Evolutionary conservation across 1,284 basidiomycete species (phyloP), one percentile per base, ranked within the genome.

Genomic region (Apiotrichum domesticum): DNA sequence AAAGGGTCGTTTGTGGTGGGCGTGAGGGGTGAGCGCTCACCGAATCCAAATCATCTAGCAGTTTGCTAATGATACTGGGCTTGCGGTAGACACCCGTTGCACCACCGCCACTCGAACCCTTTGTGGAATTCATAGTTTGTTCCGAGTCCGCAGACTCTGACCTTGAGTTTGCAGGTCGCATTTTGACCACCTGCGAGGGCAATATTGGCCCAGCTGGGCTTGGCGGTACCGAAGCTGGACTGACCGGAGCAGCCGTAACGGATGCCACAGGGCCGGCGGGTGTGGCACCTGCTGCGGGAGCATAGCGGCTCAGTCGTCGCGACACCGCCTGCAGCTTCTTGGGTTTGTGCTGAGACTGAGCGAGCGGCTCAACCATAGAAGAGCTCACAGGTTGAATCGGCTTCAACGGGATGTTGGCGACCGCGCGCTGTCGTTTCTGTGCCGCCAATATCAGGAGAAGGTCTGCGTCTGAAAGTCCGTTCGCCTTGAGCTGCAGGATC

Each of bases 391-490:
- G 41, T 34, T 46, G 46, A 11, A 58, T 39, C 3, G 53, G 53
- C 14, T 21, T 37, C 6, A 50, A 3, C 48, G 11, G 5, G 29
- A 37, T 45, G 10, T n/a, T 4, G 0, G 33, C 21, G 6, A 59
- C 56, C 2, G 54, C 35, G 33, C 58, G 52, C 33, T 65, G 63
- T 10, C 57, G 51, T 40, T 60, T 58, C 13, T 66, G 51, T 0
- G 72, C 66, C 1, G 67, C 62, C 1, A 64, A 53, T 46, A 75
- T 71, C 14, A 73, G 52, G 1, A 70, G 46, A 34, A 75, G 55
- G 46, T 75, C 72, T 8, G 58, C 46, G 13, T 75, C 69, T 1
- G 68, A 65, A 29, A 75, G 48, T 8, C 74, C 74, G 51, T 74
- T 69, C 0, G 61, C 58, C 46, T 63, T 65, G 33, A 75, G 64